Evolutionary conservation across 139 green algal species (phyloP), one percentile per base, ranked within the genome.

Genomic region (Picochlorum sp.): DNA sequence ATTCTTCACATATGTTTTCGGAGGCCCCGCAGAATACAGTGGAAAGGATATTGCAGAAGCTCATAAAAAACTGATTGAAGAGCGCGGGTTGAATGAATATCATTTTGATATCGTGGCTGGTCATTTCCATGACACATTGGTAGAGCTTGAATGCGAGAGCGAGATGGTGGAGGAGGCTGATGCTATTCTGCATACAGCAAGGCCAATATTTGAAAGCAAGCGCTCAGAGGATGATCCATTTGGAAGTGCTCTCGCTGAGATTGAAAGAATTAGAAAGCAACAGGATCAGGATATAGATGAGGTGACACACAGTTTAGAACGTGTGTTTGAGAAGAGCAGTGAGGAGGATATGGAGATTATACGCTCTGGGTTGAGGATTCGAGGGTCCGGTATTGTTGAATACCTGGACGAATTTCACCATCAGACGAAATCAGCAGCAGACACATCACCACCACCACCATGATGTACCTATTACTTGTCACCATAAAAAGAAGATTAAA

Each of bases 21-120:
- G 61, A 10, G 61, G 61, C 15, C 61, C 61, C 13, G 13, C 13
- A 20, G 14, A 59, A 1, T 66, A 66, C 3, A 10, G 0, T 1
- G 61, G 61, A 0, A 66, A 56, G 24, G 61, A 46, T 20, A 56
- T 66, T 18, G 52, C 15, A 13, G 61, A 66, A 14, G 61, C 61
- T 45, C 61, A 66, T 21, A 41, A n/a, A 24, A 3, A 26, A 21
- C 9, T 66, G 47, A 66, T 66, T 16, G 34, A 46, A 4, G 34
- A 66, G 18, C 15, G 38, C 6, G 61, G 61, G 5, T 66, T 66
- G 61, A 66, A 66, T 41, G 61, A 66, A 21, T 10, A 16, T 0
- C 61, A 66, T 58, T 66, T 66, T 46, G 61, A 66, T 32, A 16
- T 66, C 21, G 61, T 66, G 1, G 61, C 61, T 11, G 14, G 34